Conservation (phyloP, 2,329 filamentous ascomycete species). For the Didymella exigua region DNA sequence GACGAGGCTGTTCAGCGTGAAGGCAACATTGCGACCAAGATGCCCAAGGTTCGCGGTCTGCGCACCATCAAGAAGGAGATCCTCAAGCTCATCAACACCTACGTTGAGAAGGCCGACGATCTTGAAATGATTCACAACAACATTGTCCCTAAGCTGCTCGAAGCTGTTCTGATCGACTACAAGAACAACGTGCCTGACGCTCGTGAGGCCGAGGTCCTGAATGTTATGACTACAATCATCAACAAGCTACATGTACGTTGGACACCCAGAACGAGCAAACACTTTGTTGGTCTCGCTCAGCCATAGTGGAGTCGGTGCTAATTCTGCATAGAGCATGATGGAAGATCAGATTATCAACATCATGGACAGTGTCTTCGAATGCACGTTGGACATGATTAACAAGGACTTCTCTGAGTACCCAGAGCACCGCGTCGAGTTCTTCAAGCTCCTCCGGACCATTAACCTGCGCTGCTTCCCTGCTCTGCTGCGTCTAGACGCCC, state of each 20-base stretch:
- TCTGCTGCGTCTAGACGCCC: conserved; percentile 88
- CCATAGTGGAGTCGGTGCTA: conserved; percentile 21
- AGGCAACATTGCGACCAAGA: conserved; percentile 94
- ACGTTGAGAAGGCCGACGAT: conserved; percentile 97
- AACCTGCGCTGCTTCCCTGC: conserved; percentile 97
- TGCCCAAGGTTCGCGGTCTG: conserved; percentile 91
- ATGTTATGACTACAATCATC: conserved; percentile 97
- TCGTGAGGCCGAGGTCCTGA: conserved; percentile 93
- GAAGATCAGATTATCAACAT: conserved; percentile 97
- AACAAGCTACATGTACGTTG: conserved; percentile 90
- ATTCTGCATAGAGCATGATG: conserved; percentile 75
- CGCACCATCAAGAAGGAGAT: conserved; percentile 99
- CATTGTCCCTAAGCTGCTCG: conserved; percentile 93
- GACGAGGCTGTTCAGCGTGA: conserved; percentile 88
- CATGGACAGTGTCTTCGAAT: conserved; percentile 98
- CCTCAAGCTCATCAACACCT: conserved; percentile 95
- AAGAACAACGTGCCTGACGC: conserved; percentile 96
- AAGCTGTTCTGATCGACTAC: conserved; percentile 94
- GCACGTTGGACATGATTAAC: conserved; percentile 99
- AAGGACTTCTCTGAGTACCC: conserved; percentile 99
- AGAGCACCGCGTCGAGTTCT: conserved; percentile 98
- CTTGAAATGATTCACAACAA: conserved; percentile 89
- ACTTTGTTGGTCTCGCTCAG: conserved; percentile 50
- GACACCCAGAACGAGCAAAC: conserved; percentile 59
- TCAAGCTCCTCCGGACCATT: conserved; percentile 93